Evolutionary conservation across 2,329 filamentous ascomycete species (phyloP).

Genomic region (Ramularia endophylla): DNA sequence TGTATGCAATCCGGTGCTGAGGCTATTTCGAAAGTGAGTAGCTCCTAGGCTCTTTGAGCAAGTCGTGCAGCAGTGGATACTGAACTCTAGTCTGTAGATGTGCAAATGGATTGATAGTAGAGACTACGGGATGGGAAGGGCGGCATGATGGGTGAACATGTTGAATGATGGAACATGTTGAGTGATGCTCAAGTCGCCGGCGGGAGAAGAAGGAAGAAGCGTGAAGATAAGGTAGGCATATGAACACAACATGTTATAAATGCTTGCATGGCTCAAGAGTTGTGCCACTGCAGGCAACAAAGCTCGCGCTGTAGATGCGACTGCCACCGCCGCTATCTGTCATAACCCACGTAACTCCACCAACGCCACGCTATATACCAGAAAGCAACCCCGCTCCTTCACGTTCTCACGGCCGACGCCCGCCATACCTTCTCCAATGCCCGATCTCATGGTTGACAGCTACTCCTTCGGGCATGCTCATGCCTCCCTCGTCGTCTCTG

Average conservation of each 20-base stretch:
- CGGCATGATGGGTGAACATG: constrained; percentile 22
- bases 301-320: neutral
- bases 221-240: no score
- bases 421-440: constrained; percentile 46
- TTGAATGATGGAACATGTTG: no score
- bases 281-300: neutral
- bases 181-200: no score
- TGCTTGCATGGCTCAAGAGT: no score
- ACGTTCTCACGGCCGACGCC: constrained; percentile 11
- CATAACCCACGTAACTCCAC: neutral
- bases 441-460: constrained; percentile 56
- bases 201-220: no score
- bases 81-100: constrained; percentile 36
- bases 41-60: neutral
- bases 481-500: constrained; percentile 22
- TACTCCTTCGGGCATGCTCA: constrained; percentile 34
- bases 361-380: constrained; percentile 33
- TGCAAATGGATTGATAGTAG: constrained; percentile 51
- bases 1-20: constrained; percentile 52
- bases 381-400: constrained; percentile 1
- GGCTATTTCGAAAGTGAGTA: constrained; percentile 54
- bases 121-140: constrained; percentile 57
- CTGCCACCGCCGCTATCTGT: no score
- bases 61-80: neutral
- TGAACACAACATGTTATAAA: no score